Evolutionary conservation across 2,329 filamentous ascomycete species (phyloP), one percentile per base, ranked within the genome.

Genomic region (Acarospora socialis): DNA sequence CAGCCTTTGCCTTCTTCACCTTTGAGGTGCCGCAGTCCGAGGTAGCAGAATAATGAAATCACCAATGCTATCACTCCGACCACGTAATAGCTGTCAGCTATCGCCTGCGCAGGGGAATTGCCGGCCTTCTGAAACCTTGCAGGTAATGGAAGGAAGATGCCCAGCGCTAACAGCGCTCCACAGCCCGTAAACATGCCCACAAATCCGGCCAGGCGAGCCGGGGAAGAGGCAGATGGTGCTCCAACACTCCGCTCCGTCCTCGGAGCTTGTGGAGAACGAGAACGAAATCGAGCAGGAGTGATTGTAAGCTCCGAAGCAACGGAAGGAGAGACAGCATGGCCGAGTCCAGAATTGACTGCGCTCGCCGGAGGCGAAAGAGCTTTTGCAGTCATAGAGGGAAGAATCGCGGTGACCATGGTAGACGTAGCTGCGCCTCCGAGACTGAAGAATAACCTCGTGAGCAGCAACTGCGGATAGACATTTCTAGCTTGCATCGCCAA

Each of bases 361-460:
- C 52, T 51, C 46, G 19, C 26, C 8, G 22, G 6, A 22, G 30
- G 21, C 13, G 46, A 34, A 19, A 30, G 36, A 18, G 22, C 45
- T 40, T 24, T 46, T 40, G 31, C 47, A 18, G 70, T 70, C 56
- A 79, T 73, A 17, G 66, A 76, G 1, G 90, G 90, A 15, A 98
- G 65, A 27, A 92, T 83, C 3, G 90, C 90, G 6, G 90, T 95
- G 13, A 98, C 90, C 90, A 98, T 98, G 1, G 90, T 95, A 9
- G 84, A 86, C 66, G 81, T 75, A 14, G 87, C 90, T n/a, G 86
- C 84, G 13, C 81, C 90, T 15, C 90, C 90, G 12, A 94, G 46
- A 43, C 86, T 90, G 56, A 98, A 98, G 34, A 92, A 62, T 30
- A 95, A 63, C 43, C 90, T 70, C 33, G 81, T 84, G 24, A 94